phyloP scores from a whole-genome alignment of 441 rosid genomes.

The Populus trichocarpa region DNA sequence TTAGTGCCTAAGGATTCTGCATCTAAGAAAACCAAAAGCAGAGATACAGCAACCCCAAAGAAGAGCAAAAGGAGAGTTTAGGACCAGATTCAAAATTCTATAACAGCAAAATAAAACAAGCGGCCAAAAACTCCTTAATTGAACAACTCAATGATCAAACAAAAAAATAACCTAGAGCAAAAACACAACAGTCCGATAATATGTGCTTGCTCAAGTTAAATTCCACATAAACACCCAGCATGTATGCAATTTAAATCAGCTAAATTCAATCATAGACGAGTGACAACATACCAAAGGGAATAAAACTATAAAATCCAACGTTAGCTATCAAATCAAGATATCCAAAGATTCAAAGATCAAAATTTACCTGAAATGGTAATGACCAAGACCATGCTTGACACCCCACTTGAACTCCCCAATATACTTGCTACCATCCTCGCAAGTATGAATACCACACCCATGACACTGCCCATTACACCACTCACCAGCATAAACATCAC shows the following conservation, averaged over 20 bases:
- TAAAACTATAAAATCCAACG: background rate
- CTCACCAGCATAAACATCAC: constrained; percentile 77
- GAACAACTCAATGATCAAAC: background rate
- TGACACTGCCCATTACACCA: constrained; percentile 87
- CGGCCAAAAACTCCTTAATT: background rate
- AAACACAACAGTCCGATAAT: background rate
- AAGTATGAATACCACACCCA: constrained; percentile 79
- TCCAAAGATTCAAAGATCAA: background rate
- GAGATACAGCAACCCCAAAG: background rate
- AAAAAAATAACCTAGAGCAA: background rate
- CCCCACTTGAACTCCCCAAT: constrained; percentile 86
- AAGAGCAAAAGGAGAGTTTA: background rate
- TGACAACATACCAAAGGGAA: background rate
- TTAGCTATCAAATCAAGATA: background rate
- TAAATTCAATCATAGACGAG: background rate
- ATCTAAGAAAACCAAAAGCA: background rate
- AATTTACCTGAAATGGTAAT: constrained; percentile 70
- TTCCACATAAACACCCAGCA: background rate
- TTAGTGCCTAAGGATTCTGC: background rate
- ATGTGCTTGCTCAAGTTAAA: background rate
- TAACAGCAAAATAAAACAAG: background rate
- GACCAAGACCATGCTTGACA: constrained; percentile 82
- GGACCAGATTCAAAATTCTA: background rate
- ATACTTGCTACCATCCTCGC: constrained; percentile 74
- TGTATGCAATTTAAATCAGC: background rate